Evolutionary conservation across 768 basidiomycete species (phyloP), one percentile per base, ranked within the genome.

Genomic region (Porpolomopsis calyptriformis): DNA sequence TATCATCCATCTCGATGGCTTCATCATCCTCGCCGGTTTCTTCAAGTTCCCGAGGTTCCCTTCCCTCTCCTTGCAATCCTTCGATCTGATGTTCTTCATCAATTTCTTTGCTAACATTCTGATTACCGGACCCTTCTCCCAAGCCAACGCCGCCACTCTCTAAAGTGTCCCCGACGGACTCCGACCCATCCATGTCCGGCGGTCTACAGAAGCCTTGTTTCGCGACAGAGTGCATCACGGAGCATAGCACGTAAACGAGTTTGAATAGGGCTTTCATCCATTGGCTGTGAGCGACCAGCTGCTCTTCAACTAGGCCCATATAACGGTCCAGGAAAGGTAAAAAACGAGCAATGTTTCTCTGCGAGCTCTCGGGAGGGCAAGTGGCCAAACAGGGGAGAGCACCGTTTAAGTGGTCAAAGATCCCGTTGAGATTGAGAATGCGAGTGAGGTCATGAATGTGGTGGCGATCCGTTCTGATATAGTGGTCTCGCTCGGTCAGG

Each of bases 11-110:
- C 64, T 96, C 91, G 37, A 97, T 76, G 2, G 88, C 85, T 46
- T 89, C 80, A 33, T 80, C 76, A 33, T 83, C 74, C 45, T 80
- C 78, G 20, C 71, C 64, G 12, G 67, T 56, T 12, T 72, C 64
- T 6, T 71, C 64, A 8, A 67, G 61, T 19, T 76, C 72, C 14
- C 74, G 63, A 12, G 61, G 63, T 9, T 73, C 69, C 2, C 60
- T 63, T 20, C 74, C 71, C 16, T 87, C 82, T 11, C 77, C 85
- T 58, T 81, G 76, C 19, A 98, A 68, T 0, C 96, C 96, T 56
- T 99, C 96, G 5, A 98, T 86, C 55, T 99, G 94, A 55, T 86
- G 85, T 64, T 98, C 92, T 47, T 97, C 92, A 57, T 93, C 82
- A 44, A 98, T 92, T 58, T 97, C 87, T 55, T 91, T 84, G 69